Evolutionary conservation across 78 protist species (phyloP).

Genomic region (Monocercomonoides exilis): DNA sequence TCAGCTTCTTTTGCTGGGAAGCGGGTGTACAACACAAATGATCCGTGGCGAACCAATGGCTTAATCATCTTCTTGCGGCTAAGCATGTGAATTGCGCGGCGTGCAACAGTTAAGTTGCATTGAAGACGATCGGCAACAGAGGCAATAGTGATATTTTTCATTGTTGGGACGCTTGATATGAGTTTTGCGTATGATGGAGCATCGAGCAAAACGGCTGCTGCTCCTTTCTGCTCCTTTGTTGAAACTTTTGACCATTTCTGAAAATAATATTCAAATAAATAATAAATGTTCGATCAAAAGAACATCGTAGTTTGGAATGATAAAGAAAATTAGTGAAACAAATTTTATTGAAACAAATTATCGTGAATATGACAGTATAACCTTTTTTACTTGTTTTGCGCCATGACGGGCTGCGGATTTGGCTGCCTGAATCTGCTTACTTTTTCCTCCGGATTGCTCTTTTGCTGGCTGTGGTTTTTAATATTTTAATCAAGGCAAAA

Average conservation of each 20-base stretch:
- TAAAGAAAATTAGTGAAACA: too few species aligned
- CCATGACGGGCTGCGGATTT: too few species aligned
- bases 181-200: not conserved
- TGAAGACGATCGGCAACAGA: not conserved
- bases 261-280: too few species aligned
- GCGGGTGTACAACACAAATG: not conserved
- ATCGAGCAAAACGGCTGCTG: not conserved
- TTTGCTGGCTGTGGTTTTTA: too few species aligned
- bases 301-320: too few species aligned
- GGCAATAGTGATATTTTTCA: not conserved
- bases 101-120: not conserved
- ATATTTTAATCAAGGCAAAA: too few species aligned
- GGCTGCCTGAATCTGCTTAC: too few species aligned
- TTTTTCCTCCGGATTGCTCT: too few species aligned
- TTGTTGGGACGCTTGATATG: not conserved
- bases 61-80: not conserved
- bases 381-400: too few species aligned
- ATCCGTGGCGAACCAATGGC: not conserved
- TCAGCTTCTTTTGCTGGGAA: not conserved
- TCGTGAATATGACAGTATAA: too few species aligned
- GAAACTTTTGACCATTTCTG: not conserved
- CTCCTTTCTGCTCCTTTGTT: not conserved
- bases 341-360: too few species aligned
- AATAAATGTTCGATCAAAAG: too few species aligned
- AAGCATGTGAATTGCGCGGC: not conserved